Evolutionary conservation across 352 stramenopile species (phyloP), one percentile per base, ranked within the genome.

Genomic region (Globisporangium cylindrosporum): DNA sequence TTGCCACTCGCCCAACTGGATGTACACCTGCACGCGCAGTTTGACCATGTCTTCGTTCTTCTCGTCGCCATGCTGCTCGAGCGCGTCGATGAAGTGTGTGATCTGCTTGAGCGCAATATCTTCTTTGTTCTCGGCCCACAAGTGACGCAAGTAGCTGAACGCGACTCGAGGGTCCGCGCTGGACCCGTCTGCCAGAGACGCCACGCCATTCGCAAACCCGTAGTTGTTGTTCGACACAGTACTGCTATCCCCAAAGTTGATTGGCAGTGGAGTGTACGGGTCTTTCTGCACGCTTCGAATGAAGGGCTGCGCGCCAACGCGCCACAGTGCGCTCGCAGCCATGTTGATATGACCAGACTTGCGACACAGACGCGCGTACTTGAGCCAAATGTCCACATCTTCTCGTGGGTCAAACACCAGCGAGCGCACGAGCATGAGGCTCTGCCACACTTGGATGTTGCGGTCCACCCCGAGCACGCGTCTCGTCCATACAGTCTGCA

Each of bases 341-440:
- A 98, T 70, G 24, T 95, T 92, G 10, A 96, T 71, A 58, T 98
- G 94, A 2, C 89, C 91, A 27, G 84, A 97, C 66, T 98, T 96
- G 48, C 94, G 79, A 27, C 94, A 98, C 36, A 99, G 69, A 0
- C 89, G 90, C 36, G 95, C 91, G 71, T 98, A 98, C 62, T 98
- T 96, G 36, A 99, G 81, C 93, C 94, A 99, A 43, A 97, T 93
- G 46, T 98, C 83, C 4, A 97, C 81, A 49, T 98, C 91, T 73
- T 98, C 92, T 43, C 82, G 82, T 1, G 89, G 80, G 55, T 97
- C 80, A 24, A 98, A 88, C 12, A 98, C 89, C 6, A 98, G 81
- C 12, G 93, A 97, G 56, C 97, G 90, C 49, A 99, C 94, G 49
- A 97, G 88, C 74, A 99, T 95, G 55, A 99, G 93, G 62, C 86